phyloP scores from a whole-genome alignment of 2,329 filamentous ascomycete species.

The Venturia pyrina region DNA sequence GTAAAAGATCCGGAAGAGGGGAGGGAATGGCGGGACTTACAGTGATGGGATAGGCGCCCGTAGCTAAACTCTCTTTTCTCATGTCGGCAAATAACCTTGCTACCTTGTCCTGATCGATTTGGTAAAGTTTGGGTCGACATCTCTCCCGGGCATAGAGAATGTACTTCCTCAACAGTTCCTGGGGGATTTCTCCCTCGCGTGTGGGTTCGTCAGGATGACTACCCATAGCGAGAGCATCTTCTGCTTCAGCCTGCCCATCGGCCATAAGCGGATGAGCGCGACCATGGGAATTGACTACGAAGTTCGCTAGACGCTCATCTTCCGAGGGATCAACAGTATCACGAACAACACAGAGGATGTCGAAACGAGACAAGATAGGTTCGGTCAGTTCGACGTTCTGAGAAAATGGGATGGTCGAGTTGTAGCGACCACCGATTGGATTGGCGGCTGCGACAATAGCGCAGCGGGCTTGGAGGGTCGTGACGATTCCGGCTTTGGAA shows the following conservation, averaged over 20 bases:
- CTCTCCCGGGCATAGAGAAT: conserved; percentile 90
- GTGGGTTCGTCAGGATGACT: conserved; percentile 41
- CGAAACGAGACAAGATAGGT: conserved; percentile 94
- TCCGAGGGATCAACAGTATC: conserved; percentile 89
- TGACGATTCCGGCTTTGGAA: conserved; percentile 96
- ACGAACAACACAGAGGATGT: conserved; percentile 90
- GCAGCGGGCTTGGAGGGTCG: conserved; percentile 88
- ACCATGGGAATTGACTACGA: conserved; percentile 90
- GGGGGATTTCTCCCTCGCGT: conserved; percentile 66
- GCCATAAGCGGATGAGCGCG: conserved; percentile 60
- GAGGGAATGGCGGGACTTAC: conserved; percentile 45
- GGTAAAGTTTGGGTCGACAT: conserved; percentile 84
- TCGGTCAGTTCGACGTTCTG: conserved; percentile 96
- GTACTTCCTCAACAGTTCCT: conserved; percentile 88
- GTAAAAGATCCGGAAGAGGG: neutral
- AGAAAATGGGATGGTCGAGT: conserved; percentile 89
- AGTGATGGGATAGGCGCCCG: conserved; percentile 94
- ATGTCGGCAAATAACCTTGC: conserved; percentile 92
- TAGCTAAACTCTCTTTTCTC: conserved; percentile 83
- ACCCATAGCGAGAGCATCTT: conserved; percentile 47
- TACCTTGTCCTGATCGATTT: conserved; percentile 97
- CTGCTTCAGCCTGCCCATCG: conserved; percentile 1
- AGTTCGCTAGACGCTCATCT: conserved; percentile 85
- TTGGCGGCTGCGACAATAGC: conserved; percentile 96
- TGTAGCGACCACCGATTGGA: conserved; percentile 91